phyloP scores from a whole-genome alignment of 805 yeast genomes.

The Jamesozyma piceae region DNA sequence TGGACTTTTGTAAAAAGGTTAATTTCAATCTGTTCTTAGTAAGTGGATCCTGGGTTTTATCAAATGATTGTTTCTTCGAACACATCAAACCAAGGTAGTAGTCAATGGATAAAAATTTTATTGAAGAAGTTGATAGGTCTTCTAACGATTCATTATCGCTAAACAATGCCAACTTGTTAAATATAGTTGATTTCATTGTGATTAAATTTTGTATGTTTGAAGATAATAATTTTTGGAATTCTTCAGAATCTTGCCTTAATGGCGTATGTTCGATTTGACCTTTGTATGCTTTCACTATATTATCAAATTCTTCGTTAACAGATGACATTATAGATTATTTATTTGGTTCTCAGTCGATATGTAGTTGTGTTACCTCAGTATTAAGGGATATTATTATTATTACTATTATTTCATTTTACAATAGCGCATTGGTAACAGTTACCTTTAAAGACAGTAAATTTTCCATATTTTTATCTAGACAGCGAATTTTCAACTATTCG shows the following conservation, averaged over 20 bases:
- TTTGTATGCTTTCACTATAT: slow-evolving; percentile 12
- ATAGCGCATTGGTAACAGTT: too few species aligned
- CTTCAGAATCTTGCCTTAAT: slow-evolving; percentile 35
- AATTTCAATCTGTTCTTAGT: slow-evolving; percentile 22
- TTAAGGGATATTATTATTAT: too few species aligned
- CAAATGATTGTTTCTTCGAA: slow-evolving; percentile 22
- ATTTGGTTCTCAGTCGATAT: too few species aligned
- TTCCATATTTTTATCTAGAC: not conserved
- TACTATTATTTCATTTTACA: too few species aligned
- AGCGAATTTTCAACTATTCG: not conserved
- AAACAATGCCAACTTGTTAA: slow-evolving; percentile 45
- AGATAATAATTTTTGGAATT: slow-evolving; percentile 34
- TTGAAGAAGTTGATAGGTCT: slow-evolving; percentile 55
- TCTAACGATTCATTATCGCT: slow-evolving; percentile 62
- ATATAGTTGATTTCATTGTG: slow-evolving; percentile 36
- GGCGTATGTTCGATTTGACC: slow-evolving; percentile 16
- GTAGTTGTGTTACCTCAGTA: too few species aligned
- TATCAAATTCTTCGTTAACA: slow-evolving; percentile 12
- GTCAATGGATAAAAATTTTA: slow-evolving; percentile 51
- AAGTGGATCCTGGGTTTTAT: slow-evolving; percentile 6
- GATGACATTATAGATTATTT: not conserved
- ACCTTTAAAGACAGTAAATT: too few species aligned
- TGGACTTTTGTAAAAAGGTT: slow-evolving; percentile 35
- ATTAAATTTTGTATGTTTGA: slow-evolving; percentile 35
- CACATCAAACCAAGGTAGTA: slow-evolving; percentile 44